Evolutionary conservation across 2,329 filamentous ascomycete species (phyloP), one percentile per base, ranked within the genome.

Genomic region (Blastomyces silverae): DNA sequence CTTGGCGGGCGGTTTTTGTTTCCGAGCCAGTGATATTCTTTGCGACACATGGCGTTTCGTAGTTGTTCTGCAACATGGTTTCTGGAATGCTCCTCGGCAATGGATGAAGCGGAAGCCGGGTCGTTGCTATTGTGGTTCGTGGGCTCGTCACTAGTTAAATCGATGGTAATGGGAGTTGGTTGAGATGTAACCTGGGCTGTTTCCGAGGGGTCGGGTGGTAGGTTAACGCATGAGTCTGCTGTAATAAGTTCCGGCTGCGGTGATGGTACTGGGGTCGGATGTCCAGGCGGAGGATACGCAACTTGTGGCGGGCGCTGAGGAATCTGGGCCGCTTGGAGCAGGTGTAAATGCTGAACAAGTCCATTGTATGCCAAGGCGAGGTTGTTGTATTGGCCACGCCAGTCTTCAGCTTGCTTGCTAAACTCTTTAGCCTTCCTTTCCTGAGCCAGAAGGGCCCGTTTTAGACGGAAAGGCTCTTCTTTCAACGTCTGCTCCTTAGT

Each of bases 1-100:
- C 37, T 42, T 22, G 3, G 2, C 7, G 20, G 44, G 11, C 44
- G 39, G 34, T 59, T 57, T 62, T 65, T 46, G 65, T 65, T 65
- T 20, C 62, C 66, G 5, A 77, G 70, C 75, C 74, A 77, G 17
- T 59, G 34, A 61, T 76, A 75, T 34, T 70, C 66, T 60, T 76
- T 77, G 34, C 68, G 70, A 57, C 69, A 71, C 61, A 76, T 67
- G 6, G 69, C 65, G 10, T 66, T 67, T n/a, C 70, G 69, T 37
- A 74, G 69, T 22, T 68, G 37, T 37, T 59, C 62, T 20, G 59
- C 57, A 8, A n/a, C 11, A 31, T 58, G 31, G 11, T 22, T 53
- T 28, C n/a, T 39, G 3, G 61, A 62, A 34, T 31, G 28, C 28
- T 50, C 31, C 28, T 67, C 46, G 15, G 65, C 48, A 61, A 39